phyloP scores from a whole-genome alignment of 805 yeast species.

The Wickerhamomyces hampshirensis region DNA sequence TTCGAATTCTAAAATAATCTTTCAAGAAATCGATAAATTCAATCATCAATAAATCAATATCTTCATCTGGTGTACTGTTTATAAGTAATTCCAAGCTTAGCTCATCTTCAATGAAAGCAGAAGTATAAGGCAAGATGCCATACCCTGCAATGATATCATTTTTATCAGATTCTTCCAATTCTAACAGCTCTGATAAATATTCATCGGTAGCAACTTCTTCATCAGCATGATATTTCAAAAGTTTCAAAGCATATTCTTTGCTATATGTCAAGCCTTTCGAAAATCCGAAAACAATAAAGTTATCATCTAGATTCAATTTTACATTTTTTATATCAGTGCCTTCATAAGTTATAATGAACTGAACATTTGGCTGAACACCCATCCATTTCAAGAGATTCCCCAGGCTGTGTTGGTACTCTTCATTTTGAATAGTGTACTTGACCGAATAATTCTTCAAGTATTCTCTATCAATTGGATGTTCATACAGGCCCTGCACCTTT shows the following conservation, averaged over 20 bases:
- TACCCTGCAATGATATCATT: slow-evolving; percentile 20
- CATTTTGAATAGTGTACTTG: slow-evolving; percentile 8
- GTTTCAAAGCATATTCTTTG: slow-evolving; percentile 14
- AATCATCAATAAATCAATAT: slow-evolving; percentile 16
- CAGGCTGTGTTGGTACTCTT: slow-evolving; percentile 13
- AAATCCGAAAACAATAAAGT: slow-evolving; percentile 30
- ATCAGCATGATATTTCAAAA: slow-evolving; percentile 13
- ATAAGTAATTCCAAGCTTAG: slow-evolving; percentile 13
- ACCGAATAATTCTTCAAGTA: slow-evolving; percentile 10
- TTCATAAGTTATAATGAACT: slow-evolving; percentile 28
- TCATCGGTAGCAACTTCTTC: slow-evolving; percentile 7
- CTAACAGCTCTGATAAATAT: slow-evolving; percentile 11
- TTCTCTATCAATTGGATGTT: slow-evolving; percentile 29
- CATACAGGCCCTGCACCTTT: slow-evolving; percentile 21
- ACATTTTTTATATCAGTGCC: slow-evolving; percentile 12
- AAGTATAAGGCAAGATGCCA: slow-evolving; percentile 18
- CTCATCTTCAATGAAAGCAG: slow-evolving; percentile 9
- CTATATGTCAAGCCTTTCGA: slow-evolving; percentile 18
- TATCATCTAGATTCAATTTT: slow-evolving; percentile 27
- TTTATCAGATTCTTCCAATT: slow-evolving; percentile 14
- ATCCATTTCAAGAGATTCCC: slow-evolving; percentile 31
- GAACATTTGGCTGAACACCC: slow-evolving; percentile 35
- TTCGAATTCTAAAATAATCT: slow-evolving; percentile 13
- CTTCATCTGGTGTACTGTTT: slow-evolving; percentile 14
- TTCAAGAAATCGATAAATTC: slow-evolving; percentile 17